phyloP scores from a whole-genome alignment of 306 rosid species.

The Carpinus fangiana region DNA sequence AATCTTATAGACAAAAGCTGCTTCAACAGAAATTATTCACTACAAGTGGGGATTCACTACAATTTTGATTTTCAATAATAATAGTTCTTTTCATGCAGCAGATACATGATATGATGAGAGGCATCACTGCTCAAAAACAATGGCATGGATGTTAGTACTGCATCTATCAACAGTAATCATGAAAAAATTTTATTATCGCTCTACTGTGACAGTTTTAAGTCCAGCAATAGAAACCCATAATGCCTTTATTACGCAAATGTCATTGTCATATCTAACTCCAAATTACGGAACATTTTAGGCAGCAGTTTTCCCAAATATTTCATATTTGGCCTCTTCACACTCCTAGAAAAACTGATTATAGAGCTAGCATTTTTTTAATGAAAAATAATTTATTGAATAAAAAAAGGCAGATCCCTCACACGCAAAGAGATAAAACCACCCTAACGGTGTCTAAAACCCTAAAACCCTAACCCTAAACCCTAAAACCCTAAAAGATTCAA shows the following conservation, averaged over 20 bases:
- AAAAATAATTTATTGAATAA: too few relatives aligned
- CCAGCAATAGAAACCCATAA: neutral
- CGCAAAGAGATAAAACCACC: too few relatives aligned
- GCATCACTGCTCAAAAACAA: neutral
- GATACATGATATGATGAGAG: neutral
- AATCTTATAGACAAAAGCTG: neutral
- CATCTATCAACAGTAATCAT: slow-evolving; percentile 8
- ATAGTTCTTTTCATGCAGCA: neutral
- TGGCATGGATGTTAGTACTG: neutral
- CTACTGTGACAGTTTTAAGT: neutral
- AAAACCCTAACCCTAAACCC: too few relatives aligned
- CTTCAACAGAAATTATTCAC: neutral
- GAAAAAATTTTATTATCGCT: neutral
- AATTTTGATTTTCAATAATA: neutral
- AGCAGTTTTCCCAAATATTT: neutral
- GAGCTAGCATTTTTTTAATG: neutral
- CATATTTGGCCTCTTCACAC: neutral
- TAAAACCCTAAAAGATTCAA: too few relatives aligned
- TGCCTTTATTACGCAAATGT: neutral
- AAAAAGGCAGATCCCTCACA: too few relatives aligned
- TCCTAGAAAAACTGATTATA: neutral
- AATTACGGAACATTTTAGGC: neutral
- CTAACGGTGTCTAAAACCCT: too few relatives aligned
- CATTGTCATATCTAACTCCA: neutral
- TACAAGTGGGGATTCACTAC: neutral